Conservation (phyloP, 768 basidiomycete species). For the Pleurotus giganteus region DNA sequence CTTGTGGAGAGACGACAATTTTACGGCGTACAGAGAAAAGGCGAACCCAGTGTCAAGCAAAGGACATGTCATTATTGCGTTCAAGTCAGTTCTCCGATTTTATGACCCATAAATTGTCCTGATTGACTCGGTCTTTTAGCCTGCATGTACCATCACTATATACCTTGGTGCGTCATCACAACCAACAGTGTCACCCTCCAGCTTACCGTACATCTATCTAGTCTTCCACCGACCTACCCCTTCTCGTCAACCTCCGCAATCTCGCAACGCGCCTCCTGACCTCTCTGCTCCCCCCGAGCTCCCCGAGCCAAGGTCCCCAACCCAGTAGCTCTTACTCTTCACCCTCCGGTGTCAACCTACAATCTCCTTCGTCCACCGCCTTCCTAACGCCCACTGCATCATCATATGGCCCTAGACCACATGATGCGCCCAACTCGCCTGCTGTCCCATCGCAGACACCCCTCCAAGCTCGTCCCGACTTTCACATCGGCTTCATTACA, state of each 20-base stretch:
- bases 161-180: slow-evolving; percentile 48
- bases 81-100: slow-evolving; percentile 55
- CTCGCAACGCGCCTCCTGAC: slow-evolving; percentile 56
- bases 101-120: background rate
- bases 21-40: slow-evolving; percentile 72
- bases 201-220: slow-evolving; percentile 23
- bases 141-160: slow-evolving; percentile 80
- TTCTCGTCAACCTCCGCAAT: slow-evolving; percentile 62
- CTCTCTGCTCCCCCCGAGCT: slow-evolving; percentile 38
- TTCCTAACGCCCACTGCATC: slow-evolving; percentile 17
- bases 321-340: slow-evolving; percentile 1
- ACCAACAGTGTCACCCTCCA: slow-evolving; percentile 1
- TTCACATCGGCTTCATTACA: slow-evolving; percentile 76
- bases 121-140: slow-evolving; percentile 34
- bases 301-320: slow-evolving; percentile 30
- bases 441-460: slow-evolving; percentile 19
- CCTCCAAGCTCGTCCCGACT: slow-evolving; percentile 30
- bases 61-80: slow-evolving; percentile 69
- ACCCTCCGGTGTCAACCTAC: background rate
- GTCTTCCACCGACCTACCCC: slow-evolving; percentile 75
- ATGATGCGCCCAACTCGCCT: background rate
- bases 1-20: slow-evolving; percentile 75
- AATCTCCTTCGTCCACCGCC: slow-evolving; percentile 13
- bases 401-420: slow-evolving; percentile 16
- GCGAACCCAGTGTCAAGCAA: slow-evolving; percentile 69